Percentiles rank a stretch among this genome's conserved stretches.
These are phyloP conservation scores for Psidium friedrichsthalianum DNA, from an alignment of 345 rosid genomes.

Conservation along the genomic window DNA sequence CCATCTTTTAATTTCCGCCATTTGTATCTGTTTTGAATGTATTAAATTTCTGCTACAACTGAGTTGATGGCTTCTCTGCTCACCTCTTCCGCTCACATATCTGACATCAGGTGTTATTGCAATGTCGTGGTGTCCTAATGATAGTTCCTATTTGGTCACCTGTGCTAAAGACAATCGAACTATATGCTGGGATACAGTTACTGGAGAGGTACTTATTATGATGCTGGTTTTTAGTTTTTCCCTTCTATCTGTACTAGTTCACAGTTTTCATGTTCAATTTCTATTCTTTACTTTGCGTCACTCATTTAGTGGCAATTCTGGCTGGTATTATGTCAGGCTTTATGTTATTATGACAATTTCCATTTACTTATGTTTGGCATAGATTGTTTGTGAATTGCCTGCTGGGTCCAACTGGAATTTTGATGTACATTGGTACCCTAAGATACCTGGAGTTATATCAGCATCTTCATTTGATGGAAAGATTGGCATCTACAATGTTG, in stretches of 20 bases:
- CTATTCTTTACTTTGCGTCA: background rate
- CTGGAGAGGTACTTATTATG: slow-evolving; percentile 53
- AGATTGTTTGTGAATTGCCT: slow-evolving; percentile 89
- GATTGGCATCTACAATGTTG: slow-evolving; percentile 88
- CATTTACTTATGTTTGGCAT: background rate
- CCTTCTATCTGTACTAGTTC: background rate
- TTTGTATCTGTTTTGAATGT: background rate
- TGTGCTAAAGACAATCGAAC: slow-evolving; percentile 98
- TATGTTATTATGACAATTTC: background rate
- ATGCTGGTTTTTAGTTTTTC: background rate
- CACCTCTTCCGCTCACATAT: background rate
- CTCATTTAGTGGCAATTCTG: background rate
- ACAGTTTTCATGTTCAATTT: background rate
- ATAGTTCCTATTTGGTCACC: slow-evolving; percentile 88
- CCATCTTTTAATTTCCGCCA: background rate
- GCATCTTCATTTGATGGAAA: slow-evolving; percentile 98
- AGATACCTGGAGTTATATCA: slow-evolving; percentile 90
- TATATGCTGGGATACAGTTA: slow-evolving; percentile 92
- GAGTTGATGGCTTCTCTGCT: background rate
- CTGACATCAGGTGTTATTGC: slow-evolving; percentile 78
- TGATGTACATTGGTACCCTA: slow-evolving; percentile 96
- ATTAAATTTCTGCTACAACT: background rate
- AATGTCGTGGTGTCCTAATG: slow-evolving; percentile 98
- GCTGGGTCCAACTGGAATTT: slow-evolving; percentile 98
- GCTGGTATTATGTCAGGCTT: background rate